Percentiles rank a stretch among this genome's conserved stretches.
Conservation (phyloP, 495 filamentous ascomycete species). For the Hypoxylon cercidicola region DNA sequence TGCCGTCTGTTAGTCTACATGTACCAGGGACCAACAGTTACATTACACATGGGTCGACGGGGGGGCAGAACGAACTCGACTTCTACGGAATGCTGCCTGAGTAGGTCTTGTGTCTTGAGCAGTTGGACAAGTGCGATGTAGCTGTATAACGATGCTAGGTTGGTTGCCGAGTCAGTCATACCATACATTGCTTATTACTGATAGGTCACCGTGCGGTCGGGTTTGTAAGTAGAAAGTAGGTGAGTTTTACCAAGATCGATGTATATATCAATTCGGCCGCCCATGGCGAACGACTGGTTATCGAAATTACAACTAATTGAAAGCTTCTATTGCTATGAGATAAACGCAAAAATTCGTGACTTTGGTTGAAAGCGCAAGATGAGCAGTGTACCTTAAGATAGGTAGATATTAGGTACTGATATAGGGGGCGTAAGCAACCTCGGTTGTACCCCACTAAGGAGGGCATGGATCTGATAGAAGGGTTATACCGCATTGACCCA, state of each 20-base stretch:
- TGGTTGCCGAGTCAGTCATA: constrained; percentile 18
- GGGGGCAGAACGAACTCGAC: constrained; percentile 63
- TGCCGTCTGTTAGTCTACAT: constrained; percentile 40
- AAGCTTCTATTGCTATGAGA: background rate
- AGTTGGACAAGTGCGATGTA: constrained; percentile 71
- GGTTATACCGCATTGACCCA: background rate
- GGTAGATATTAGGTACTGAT: too few relatives aligned
- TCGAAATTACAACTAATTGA: constrained; percentile 1
- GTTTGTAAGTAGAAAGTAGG: background rate
- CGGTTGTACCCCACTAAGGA: constrained; percentile 8
- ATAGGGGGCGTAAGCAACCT: constrained; percentile 1
- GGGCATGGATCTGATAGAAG: background rate
- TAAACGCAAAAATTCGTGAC: background rate
- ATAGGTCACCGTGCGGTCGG: background rate
- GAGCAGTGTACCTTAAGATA: too few relatives aligned
- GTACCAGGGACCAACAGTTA: background rate
- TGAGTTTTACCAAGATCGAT: constrained; percentile 63
- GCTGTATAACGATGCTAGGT: constrained; percentile 73
- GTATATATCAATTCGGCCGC: constrained; percentile 70
- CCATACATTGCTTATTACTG: background rate
- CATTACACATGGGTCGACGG: constrained; percentile 3
- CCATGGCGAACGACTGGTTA: constrained; percentile 50
- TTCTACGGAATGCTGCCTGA: constrained; percentile 67
- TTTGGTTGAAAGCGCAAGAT: background rate
- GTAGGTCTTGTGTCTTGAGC: constrained; percentile 59